Evolutionary conservation across 768 basidiomycete species (phyloP).

Genomic region (Phanerochaete carnosa): DNA sequence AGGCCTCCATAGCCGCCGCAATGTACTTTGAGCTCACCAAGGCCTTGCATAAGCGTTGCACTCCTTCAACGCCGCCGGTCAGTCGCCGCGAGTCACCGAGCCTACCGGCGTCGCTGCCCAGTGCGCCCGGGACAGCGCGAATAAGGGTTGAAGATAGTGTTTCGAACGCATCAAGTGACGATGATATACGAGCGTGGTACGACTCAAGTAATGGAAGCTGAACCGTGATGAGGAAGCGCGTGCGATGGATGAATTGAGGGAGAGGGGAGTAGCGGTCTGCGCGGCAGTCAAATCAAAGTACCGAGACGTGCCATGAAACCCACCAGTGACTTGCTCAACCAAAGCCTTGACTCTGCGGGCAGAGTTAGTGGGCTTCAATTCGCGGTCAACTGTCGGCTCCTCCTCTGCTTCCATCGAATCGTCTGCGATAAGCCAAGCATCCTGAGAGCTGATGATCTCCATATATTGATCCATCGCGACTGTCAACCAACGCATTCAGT

Average conservation of each 20-base stretch:
- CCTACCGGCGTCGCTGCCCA: constrained; percentile 52
- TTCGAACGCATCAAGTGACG: constrained; percentile 93
- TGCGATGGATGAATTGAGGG: constrained; percentile 71
- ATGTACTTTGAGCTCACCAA: constrained; percentile 78
- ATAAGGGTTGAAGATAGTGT: constrained; percentile 84
- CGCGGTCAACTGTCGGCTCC: constrained; percentile 30
- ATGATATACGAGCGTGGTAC: constrained; percentile 74
- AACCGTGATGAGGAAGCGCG: constrained; percentile 78
- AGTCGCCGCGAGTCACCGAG: constrained; percentile 46
- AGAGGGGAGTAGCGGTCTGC: constrained; percentile 90
- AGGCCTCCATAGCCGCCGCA: constrained; percentile 61
- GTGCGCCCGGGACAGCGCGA: constrained; percentile 88
- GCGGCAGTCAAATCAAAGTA: background rate
- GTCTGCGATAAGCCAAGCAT: constrained; percentile 84
- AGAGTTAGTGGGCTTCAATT: constrained; percentile 74
- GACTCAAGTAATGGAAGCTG: constrained; percentile 82
- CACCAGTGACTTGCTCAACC: constrained; percentile 90
- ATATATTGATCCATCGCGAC: constrained; percentile 88
- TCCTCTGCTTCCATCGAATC: constrained; percentile 51
- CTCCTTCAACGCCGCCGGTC: constrained; percentile 82
- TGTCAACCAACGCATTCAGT: constrained; percentile 28
- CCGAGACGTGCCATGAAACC: constrained; percentile 11
- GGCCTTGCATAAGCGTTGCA: constrained; percentile 83
- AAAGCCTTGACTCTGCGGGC: constrained; percentile 80
- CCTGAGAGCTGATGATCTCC: constrained; percentile 71